These are phyloP conservation scores for Megacollybia marginata DNA, from an alignment of 768 basidiomycete genomes.

Conservation along the genomic window DNA sequence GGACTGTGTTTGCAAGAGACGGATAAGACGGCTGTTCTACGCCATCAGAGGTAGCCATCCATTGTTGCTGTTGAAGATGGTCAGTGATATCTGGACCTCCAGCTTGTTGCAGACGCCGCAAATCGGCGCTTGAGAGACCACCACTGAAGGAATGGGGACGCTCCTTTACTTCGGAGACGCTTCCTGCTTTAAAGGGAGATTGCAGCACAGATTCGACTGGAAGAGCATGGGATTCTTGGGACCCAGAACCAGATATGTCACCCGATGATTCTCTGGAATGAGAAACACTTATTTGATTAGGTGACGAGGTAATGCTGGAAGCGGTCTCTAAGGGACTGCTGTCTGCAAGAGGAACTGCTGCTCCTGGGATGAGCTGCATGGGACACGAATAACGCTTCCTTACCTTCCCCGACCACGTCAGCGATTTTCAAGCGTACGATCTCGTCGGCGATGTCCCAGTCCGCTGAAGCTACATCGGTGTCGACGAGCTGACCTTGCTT, in stretches of 20 bases:
- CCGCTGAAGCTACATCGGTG: conserved; percentile 38
- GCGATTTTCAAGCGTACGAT: conserved; percentile 66
- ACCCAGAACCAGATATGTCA: conserved; percentile 58
- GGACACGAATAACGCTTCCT: conserved; percentile 56
- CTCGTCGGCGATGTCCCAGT: conserved; percentile 71
- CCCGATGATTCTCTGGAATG: conserved; percentile 83
- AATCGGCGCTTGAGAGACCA: conserved; percentile 64
- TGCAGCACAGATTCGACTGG: conserved; percentile 34
- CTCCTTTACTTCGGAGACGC: conserved; percentile 56
- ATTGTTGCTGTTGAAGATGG: conserved; percentile 36
- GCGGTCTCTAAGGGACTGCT: conserved; percentile 68
- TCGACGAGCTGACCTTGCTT: conserved; percentile 59
- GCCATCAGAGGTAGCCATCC: conserved; percentile 30
- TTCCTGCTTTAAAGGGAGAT: conserved; percentile 45
- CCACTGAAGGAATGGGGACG: conserved; percentile 80
- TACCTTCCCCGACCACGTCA: conserved; percentile 42
- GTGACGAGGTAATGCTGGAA: conserved; percentile 71
- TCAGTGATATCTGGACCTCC: conserved; percentile 38
- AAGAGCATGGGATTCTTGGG: conserved; percentile 48
- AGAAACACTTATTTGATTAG: conserved; percentile 55
- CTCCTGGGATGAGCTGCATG: conserved; percentile 52
- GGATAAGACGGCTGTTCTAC: conserved; percentile 51
- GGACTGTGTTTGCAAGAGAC: conserved; percentile 47
- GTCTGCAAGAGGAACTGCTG: conserved; percentile 49
- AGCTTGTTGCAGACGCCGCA: conserved; percentile 68